phyloP scores from a whole-genome alignment of 805 yeast species.

The Soucietia sequanensis region DNA sequence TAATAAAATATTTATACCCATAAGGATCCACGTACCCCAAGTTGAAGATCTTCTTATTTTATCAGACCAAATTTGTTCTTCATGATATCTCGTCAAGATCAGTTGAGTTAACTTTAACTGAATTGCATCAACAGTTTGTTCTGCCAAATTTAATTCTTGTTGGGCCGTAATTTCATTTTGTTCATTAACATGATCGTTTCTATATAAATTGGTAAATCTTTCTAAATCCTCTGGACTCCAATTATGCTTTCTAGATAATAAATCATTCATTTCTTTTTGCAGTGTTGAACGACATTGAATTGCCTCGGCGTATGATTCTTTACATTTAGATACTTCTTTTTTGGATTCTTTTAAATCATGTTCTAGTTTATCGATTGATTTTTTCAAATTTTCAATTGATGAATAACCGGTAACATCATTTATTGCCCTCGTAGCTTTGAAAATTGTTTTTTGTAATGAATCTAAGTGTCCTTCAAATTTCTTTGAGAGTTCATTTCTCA shows the following conservation, averaged over 20 bases:
- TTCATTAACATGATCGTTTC: slow-evolving; percentile 76
- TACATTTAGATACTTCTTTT: slow-evolving; percentile 45
- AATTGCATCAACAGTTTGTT: slow-evolving; percentile 61
- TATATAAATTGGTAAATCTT: slow-evolving; percentile 75
- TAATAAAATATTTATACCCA: slow-evolving; percentile 80
- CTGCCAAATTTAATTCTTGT: slow-evolving; percentile 49
- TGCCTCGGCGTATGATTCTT: slow-evolving; percentile 55
- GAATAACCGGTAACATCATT: slow-evolving; percentile 94
- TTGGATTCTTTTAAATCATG: slow-evolving; percentile 47
- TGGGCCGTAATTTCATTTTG: slow-evolving; percentile 54
- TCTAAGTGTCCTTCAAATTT: slow-evolving; percentile 49
- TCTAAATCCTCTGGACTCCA: slow-evolving; percentile 85
- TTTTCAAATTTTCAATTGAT: slow-evolving; percentile 68
- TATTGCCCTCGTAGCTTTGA: slow-evolving; percentile 63
- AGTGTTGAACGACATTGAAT: slow-evolving; percentile 62
- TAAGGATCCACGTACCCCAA: slow-evolving; percentile 91
- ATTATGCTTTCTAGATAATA: slow-evolving; percentile 76
- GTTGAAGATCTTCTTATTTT: slow-evolving; percentile 91
- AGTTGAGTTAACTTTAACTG: slow-evolving; percentile 70
- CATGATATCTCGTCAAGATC: slow-evolving; percentile 87
- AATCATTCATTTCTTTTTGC: slow-evolving; percentile 84
- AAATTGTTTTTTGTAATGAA: slow-evolving; percentile 55
- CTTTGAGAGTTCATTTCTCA: slow-evolving; percentile 34
- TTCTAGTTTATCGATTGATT: slow-evolving; percentile 59
- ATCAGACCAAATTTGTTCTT: slow-evolving; percentile 98